Percentiles rank a stretch among this genome's conserved stretches.
These are phyloP conservation scores for Suillus alpinus DNA, from an alignment of 768 basidiomycete species.

Conservation along the genomic window DNA sequence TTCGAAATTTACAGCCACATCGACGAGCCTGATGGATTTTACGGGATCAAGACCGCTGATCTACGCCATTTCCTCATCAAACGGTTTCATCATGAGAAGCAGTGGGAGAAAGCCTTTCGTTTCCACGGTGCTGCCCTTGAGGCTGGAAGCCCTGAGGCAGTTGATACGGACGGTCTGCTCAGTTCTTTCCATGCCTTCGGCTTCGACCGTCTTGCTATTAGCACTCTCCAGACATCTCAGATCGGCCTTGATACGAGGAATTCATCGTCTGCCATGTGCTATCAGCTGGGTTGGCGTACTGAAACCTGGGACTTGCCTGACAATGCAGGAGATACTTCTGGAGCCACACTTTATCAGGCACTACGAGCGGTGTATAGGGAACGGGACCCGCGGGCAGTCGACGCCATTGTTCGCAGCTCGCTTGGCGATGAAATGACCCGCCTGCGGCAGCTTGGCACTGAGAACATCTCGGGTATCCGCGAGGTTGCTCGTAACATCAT, in stretches of 20 bases:
- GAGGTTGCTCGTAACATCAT: constrained; percentile 69
- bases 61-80: constrained; percentile 78
- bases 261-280: constrained; percentile 51
- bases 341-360: constrained; percentile 69
- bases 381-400: constrained; percentile 50
- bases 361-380: constrained; percentile 83
- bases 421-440: constrained; percentile 61
- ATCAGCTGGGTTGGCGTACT: constrained; percentile 90
- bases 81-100: constrained; percentile 87
- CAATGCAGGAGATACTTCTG: constrained; percentile 41
- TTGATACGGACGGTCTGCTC: constrained; percentile 62
- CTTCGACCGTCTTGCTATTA: constrained; percentile 83
- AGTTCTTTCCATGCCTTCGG: constrained; percentile 87
- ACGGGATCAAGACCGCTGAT: constrained; percentile 81
- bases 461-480: constrained; percentile 77
- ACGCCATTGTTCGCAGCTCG: constrained; percentile 46
- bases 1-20: constrained; percentile 94
- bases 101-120: constrained; percentile 89
- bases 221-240: constrained; percentile 49
- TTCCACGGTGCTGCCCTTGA: constrained; percentile 87
- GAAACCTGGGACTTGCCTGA: constrained; percentile 94
- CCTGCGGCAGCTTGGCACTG: constrained; percentile 65
- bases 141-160: constrained; percentile 41
- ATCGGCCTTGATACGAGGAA: constrained; percentile 28
- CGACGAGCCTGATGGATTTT: constrained; percentile 98